phyloP scores from a whole-genome alignment of 2,329 filamentous ascomycete genomes.

The Arthroderma sp. region DNA sequence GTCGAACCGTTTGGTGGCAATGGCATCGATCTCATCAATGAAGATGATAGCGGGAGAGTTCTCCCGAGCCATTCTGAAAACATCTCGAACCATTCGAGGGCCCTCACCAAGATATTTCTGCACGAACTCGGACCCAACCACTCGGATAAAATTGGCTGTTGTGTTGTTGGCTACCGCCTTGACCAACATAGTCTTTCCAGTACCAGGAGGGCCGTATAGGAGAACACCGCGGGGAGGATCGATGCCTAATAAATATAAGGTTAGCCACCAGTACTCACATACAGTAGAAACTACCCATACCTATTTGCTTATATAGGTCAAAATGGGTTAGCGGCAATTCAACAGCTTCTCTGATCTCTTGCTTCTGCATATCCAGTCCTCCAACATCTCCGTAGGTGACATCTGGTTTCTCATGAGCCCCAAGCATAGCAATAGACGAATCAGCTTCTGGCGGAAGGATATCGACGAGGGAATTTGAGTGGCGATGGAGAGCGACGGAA shows the following conservation, averaged over 20 bases:
- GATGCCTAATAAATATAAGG: slow-evolving; percentile 41
- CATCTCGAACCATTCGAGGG: slow-evolving; percentile 95
- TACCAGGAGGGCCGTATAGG: slow-evolving; percentile 89
- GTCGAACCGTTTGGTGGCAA: slow-evolving; percentile 98
- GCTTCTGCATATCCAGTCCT: slow-evolving; percentile 98
- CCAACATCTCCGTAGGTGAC: slow-evolving; percentile 96
- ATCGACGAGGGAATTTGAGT: slow-evolving; percentile 96
- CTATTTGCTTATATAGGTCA: slow-evolving; percentile 97
- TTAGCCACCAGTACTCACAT: slow-evolving; percentile 1
- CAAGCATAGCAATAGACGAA: slow-evolving; percentile 97
- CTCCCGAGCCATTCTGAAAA: slow-evolving; percentile 97
- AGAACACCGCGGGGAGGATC: slow-evolving; percentile 93
- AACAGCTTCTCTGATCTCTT: slow-evolving; percentile 95
- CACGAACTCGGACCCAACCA: slow-evolving; percentile 95
- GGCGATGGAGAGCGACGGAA: slow-evolving; percentile 90
- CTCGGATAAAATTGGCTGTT: slow-evolving; percentile 94
- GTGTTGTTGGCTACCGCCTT: slow-evolving; percentile 98
- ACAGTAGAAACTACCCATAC: slow-evolving; percentile 26
- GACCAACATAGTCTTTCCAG: slow-evolving; percentile 92
- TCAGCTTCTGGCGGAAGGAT: slow-evolving; percentile 98
- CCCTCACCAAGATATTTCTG: slow-evolving; percentile 98
- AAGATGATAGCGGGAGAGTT: slow-evolving; percentile 98
- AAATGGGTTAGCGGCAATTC: slow-evolving; percentile 95
- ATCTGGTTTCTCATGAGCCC: slow-evolving; percentile 92
- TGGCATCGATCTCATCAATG: slow-evolving; percentile 98